Conservation (phyloP, 1,139 yeast genomes). For the Hansenula anomala region DNA sequence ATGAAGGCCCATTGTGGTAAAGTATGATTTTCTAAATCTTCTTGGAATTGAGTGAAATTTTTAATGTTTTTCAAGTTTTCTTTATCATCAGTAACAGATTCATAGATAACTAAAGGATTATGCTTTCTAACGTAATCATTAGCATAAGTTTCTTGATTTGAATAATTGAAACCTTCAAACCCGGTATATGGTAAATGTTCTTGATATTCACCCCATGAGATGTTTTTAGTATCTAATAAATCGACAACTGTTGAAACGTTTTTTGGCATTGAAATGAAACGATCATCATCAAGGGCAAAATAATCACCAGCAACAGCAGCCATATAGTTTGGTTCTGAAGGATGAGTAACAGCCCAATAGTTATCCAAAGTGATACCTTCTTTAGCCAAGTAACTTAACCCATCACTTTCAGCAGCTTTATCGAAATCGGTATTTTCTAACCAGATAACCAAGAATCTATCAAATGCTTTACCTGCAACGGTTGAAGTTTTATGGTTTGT, state of each 20-base stretch:
- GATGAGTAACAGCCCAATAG: slow-evolving; percentile 46
- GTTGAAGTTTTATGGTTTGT: slow-evolving; percentile 28
- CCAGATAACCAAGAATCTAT: slow-evolving; percentile 40
- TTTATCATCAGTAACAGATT: slow-evolving; percentile 29
- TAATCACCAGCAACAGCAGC: slow-evolving; percentile 45
- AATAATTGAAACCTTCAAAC: slow-evolving; percentile 39
- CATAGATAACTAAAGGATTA: slow-evolving; percentile 39
- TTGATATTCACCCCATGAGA: slow-evolving; percentile 48
- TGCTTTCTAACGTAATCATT: slow-evolving; percentile 46
- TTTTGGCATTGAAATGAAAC: slow-evolving; percentile 35
- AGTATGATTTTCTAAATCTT: slow-evolving; percentile 31
- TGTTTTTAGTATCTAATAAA: slow-evolving; percentile 35
- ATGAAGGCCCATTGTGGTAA: slow-evolving; percentile 46
- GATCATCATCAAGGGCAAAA: slow-evolving; percentile 39
- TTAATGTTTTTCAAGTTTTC: slow-evolving; percentile 36
- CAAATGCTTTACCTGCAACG: slow-evolving; percentile 37
- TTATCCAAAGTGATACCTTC: slow-evolving; percentile 40
- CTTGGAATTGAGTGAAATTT: slow-evolving; percentile 38
- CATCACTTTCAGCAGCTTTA: slow-evolving; percentile 40
- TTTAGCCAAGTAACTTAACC: slow-evolving; percentile 33
- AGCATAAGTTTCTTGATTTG: slow-evolving; percentile 35
- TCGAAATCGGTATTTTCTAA: slow-evolving; percentile 46
- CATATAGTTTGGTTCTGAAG: slow-evolving; percentile 48
- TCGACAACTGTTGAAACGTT: slow-evolving; percentile 43
- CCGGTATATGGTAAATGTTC: slow-evolving; percentile 47